Conservation (phyloP, 805 yeast genomes). For the Candida khao-thaluensis region DNA sequence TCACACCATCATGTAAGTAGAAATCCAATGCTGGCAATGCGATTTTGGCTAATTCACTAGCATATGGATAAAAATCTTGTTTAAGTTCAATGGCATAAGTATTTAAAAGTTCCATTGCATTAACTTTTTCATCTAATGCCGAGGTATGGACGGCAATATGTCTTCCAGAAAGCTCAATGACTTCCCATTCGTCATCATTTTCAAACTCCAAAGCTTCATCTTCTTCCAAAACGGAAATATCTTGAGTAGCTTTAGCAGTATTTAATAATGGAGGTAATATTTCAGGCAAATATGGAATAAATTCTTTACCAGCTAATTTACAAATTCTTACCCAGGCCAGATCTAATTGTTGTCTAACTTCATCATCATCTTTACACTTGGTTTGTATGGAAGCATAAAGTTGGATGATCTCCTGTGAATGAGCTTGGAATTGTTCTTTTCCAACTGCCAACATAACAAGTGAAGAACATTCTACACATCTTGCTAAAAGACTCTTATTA, state of each 20-base stretch:
- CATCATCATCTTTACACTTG: constrained; percentile 67
- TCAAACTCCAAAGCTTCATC: constrained; percentile 79
- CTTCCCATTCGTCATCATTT: constrained; percentile 93
- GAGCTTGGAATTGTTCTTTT: constrained; percentile 77
- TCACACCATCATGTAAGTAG: constrained; percentile 90
- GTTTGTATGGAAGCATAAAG: constrained; percentile 72
- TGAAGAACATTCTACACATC: constrained; percentile 94
- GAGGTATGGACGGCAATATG: constrained; percentile 95
- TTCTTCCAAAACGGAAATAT: constrained; percentile 84
- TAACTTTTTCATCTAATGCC: constrained; percentile 87
- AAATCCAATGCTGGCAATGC: constrained; percentile 88
- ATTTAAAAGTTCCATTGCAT: constrained; percentile 84
- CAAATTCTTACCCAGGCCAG: constrained; percentile 97
- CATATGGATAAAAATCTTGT: constrained; percentile 80
- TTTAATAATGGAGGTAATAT: constrained; percentile 87
- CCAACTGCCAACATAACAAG: constrained; percentile 95
- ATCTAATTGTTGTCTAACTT: constrained; percentile 80
- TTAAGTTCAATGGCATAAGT: constrained; percentile 83
- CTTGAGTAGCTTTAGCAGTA: constrained; percentile 88
- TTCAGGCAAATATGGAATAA: constrained; percentile 75
- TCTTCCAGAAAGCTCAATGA: constrained; percentile 85
- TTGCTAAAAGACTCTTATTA: constrained; percentile 78
- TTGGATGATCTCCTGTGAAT: constrained; percentile 65
- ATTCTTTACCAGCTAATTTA: constrained; percentile 78
- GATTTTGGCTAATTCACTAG: constrained; percentile 75